Evolutionary conservation across 2,329 filamentous ascomycete genomes (phyloP).

Genomic region (Lasiodiplodia hormozganensis): DNA sequence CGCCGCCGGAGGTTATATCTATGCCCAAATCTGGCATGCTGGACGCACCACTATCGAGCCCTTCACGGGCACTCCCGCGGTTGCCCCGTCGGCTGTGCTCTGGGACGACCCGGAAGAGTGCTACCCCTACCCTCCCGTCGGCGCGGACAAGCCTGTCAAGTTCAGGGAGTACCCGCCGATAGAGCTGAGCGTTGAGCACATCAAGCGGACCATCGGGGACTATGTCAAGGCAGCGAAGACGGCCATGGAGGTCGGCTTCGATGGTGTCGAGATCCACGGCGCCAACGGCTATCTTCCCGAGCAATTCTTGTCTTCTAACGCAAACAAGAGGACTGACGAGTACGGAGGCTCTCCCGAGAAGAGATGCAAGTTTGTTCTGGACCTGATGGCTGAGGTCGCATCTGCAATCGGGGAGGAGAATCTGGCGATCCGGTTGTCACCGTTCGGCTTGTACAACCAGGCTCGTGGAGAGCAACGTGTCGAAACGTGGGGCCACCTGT

Average conservation of each 20-base stretch:
- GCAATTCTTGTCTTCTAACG: constrained; percentile 59
- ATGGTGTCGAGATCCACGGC: constrained; percentile 59
- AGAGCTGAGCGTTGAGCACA: constrained; percentile 54
- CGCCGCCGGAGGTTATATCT: constrained; percentile 58
- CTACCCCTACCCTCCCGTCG: constrained; percentile 50
- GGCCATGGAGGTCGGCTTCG: constrained; percentile 64
- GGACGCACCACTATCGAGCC: constrained; percentile 52
- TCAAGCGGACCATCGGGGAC: constrained; percentile 49
- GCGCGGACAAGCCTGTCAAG: constrained; percentile 41
- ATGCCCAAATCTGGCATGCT: constrained; percentile 55
- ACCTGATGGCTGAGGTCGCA: constrained; percentile 52
- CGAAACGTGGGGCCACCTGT: constrained; percentile 61
- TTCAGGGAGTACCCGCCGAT: constrained; percentile 45
- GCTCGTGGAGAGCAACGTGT: constrained; percentile 58
- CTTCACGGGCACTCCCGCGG: constrained; percentile 48
- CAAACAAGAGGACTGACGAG: constrained; percentile 58
- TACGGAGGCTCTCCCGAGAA: constrained; percentile 61
- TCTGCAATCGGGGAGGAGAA: constrained; percentile 44
- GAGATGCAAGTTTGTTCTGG: constrained; percentile 62
- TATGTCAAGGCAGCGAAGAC: constrained; percentile 56
- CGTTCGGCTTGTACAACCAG: constrained; percentile 60
- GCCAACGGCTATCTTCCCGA: constrained; percentile 61
- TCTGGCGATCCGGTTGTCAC: constrained; percentile 42
- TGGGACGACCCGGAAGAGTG: constrained; percentile 54
- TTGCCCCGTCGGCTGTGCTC: constrained; percentile 52